These are phyloP conservation scores for Marasmius fiardii DNA, from an alignment of 1,284 basidiomycete species.

Conservation along the genomic window DNA sequence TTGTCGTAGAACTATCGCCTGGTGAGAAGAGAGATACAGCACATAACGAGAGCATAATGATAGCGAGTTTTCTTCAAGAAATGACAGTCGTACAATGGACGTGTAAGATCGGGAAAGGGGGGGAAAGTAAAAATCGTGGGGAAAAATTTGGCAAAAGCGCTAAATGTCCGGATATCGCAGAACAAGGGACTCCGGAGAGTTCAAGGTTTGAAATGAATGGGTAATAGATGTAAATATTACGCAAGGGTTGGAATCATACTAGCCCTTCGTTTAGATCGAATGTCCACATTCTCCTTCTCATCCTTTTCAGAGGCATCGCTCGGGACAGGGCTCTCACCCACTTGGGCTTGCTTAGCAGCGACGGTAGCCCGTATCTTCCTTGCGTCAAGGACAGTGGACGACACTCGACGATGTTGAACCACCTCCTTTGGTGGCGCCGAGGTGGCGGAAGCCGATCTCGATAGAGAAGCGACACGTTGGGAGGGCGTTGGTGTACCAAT, in stretches of 20 bases:
- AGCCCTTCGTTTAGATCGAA: background rate
- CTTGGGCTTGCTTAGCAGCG: background rate
- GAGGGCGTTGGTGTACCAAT: conserved; percentile 10
- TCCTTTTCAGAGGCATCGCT: conserved; percentile 5
- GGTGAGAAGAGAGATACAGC: background rate
- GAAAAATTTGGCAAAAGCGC: background rate
- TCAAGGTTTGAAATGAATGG: background rate
- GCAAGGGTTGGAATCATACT: conserved; percentile 12
- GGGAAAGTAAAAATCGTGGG: background rate
- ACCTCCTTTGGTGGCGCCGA: background rate
- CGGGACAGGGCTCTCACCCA: background rate
- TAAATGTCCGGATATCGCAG: background rate
- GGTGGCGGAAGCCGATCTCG: conserved; percentile 5
- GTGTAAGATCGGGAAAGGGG: background rate
- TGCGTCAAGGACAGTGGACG: conserved; percentile 6
- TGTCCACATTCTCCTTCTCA: conserved; percentile 11
- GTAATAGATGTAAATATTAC: background rate
- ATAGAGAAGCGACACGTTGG: conserved; percentile 7
- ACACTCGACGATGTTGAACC: conserved; percentile 7
- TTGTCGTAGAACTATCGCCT: background rate
- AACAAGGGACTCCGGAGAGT: background rate
- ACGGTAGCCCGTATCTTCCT: conserved; percentile 4
- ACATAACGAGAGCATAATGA: background rate
- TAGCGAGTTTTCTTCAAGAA: background rate
- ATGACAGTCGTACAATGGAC: background rate